Percentiles rank a stretch among this genome's conserved stretches.
These are phyloP conservation scores for Chrysoporthe deuterocubensis DNA, from an alignment of 2,329 filamentous ascomycete genomes.

Conservation along the genomic window DNA sequence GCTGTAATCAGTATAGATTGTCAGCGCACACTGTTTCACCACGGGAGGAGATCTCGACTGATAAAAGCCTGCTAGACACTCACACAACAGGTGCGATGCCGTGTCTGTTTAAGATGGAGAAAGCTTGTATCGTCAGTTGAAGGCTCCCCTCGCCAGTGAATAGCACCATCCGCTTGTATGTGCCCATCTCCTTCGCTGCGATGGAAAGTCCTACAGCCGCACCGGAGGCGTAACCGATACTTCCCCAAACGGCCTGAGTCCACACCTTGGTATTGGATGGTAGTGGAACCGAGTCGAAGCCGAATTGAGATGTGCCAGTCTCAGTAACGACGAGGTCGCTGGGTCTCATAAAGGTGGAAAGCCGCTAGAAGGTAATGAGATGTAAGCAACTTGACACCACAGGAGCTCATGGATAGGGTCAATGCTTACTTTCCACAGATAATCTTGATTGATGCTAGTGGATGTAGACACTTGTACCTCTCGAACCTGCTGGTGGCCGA, in stretches of 20 bases:
- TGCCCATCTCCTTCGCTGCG: constrained; percentile 31
- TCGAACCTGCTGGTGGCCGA: not conserved
- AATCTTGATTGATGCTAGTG: not conserved
- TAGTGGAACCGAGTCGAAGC: constrained; percentile 23
- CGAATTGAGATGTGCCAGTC: constrained; percentile 33
- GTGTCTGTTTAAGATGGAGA: constrained; percentile 28
- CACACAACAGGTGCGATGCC: constrained; percentile 28
- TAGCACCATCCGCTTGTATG: constrained; percentile 29
- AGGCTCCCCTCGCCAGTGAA: constrained; percentile 36
- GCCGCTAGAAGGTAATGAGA: not conserved
- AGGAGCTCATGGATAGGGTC: not conserved
- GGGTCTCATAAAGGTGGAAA: constrained; percentile 26
- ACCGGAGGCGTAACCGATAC: constrained; percentile 33
- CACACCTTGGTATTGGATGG: constrained; percentile 26
- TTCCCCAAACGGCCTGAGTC: constrained; percentile 33
- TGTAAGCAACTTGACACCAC: not conserved
- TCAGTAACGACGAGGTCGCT: constrained; percentile 32
- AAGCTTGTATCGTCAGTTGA: constrained; percentile 31
- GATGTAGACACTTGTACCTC: not conserved
- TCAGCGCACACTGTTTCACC: not conserved
- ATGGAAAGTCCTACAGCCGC: constrained; percentile 30
- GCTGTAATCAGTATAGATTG: not conserved
- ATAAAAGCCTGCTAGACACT: not conserved
- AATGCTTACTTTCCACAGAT: not conserved
- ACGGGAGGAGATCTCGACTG: not conserved